Evolutionary conservation across 371 early-diverging fungal species (phyloP).

Genomic region (Syncephalastrum sp.): DNA sequence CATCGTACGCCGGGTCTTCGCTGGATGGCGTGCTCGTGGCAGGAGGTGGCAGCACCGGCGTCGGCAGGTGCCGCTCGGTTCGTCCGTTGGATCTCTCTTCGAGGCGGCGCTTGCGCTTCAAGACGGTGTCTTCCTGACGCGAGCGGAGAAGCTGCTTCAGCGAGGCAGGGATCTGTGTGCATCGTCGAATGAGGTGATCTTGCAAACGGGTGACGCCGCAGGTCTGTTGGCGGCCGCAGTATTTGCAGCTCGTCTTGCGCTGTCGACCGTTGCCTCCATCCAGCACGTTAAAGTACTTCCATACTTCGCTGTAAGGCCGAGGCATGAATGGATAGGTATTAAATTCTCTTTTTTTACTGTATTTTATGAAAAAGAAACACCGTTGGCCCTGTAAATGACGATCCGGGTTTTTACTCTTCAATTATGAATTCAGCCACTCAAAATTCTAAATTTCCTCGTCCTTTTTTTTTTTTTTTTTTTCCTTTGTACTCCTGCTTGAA

Average conservation of each 20-base stretch:
- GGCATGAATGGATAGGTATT: constrained; percentile 22
- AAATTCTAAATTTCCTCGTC: too few species aligned
- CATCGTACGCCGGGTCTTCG: background rate
- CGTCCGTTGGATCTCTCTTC: constrained; percentile 1
- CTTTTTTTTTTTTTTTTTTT: too few species aligned
- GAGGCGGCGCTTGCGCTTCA: background rate
- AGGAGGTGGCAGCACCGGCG: background rate
- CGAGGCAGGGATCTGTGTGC: constrained; percentile 25
- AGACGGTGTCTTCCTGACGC: constrained; percentile 13
- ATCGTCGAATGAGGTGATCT: constrained; percentile 32
- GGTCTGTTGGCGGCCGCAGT: constrained; percentile 35
- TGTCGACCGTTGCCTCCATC: constrained; percentile 19
- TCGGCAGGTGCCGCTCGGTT: background rate
- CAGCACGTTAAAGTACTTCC: constrained; percentile 38
- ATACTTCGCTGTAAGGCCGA: constrained; percentile 39
- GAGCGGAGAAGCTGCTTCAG: constrained; percentile 23
- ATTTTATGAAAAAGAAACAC: too few species aligned
- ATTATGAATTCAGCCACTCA: too few species aligned
- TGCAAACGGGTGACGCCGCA: constrained; percentile 37
- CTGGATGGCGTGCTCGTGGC: background rate
- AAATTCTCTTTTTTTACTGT: too few species aligned
- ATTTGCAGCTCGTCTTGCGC: constrained; percentile 31
- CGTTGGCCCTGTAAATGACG: too few species aligned
- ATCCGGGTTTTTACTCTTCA: too few species aligned
- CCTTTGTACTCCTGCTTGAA: too few species aligned